Evolutionary conservation across 495 filamentous ascomycete species (phyloP).

Genomic region (Recurvomyces mirabilis): DNA sequence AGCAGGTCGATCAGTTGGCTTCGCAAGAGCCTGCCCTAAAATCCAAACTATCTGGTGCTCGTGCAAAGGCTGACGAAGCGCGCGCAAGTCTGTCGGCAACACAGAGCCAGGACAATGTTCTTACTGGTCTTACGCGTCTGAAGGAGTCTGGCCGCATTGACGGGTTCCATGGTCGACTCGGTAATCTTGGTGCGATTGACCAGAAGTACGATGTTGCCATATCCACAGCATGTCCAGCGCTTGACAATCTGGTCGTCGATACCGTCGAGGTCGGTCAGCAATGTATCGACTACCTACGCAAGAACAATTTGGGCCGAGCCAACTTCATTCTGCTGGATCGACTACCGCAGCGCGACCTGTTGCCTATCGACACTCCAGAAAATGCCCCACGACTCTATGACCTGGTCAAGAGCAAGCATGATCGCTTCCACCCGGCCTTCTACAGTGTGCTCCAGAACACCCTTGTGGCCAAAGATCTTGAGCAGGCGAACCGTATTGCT

Average conservation of each 20-base stretch:
- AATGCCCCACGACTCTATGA: slow-evolving; percentile 87
- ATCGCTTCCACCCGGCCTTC: slow-evolving; percentile 82
- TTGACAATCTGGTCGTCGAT: slow-evolving; percentile 94
- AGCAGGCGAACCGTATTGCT: slow-evolving; percentile 90
- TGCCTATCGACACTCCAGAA: slow-evolving; percentile 75
- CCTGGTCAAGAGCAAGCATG: slow-evolving; percentile 76
- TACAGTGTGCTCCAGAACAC: slow-evolving; percentile 90
- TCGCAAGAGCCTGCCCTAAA: slow-evolving; percentile 70
- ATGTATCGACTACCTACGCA: slow-evolving; percentile 92
- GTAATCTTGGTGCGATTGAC: slow-evolving; percentile 92
- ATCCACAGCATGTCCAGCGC: slow-evolving; percentile 80
- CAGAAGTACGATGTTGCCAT: slow-evolving; percentile 91
- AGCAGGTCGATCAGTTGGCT: slow-evolving; percentile 57
- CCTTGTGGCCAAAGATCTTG: slow-evolving; percentile 80
- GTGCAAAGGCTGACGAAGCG: slow-evolving; percentile 93
- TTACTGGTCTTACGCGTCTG: slow-evolving; percentile 82
- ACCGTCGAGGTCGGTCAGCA: slow-evolving; percentile 90
- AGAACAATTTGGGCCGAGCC: slow-evolving; percentile 93
- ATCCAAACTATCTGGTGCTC: slow-evolving; percentile 68
- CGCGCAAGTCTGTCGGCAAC: slow-evolving; percentile 75
- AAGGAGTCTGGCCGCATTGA: slow-evolving; percentile 94
- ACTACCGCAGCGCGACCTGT: slow-evolving; percentile 62
- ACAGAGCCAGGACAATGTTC: slow-evolving; percentile 85
- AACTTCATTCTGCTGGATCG: slow-evolving; percentile 95
- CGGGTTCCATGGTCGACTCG: slow-evolving; percentile 89